These are phyloP conservation scores for Penstemon barbatus DNA, from an alignment of 257 asterid genomes.

Conservation along the genomic window DNA sequence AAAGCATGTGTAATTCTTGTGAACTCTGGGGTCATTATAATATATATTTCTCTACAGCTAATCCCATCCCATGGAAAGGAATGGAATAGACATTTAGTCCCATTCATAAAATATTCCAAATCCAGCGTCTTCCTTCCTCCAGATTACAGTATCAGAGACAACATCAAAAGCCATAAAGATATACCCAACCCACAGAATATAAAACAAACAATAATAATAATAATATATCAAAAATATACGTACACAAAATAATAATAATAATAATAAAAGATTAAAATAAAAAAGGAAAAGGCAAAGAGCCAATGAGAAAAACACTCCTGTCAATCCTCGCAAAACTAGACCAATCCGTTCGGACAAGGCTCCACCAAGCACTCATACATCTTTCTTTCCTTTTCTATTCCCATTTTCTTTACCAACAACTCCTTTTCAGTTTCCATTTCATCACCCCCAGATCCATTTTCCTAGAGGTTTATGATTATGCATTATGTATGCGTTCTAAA, in stretches of 20 bases:
- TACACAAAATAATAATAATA: neutral
- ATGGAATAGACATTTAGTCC: conserved; percentile 24
- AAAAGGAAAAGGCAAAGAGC: too few species aligned
- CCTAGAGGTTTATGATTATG: neutral
- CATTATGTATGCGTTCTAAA: too few species aligned
- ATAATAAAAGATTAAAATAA: neutral
- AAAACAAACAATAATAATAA: neutral
- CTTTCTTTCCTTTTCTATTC: neutral
- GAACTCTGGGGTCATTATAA: conserved; percentile 20
- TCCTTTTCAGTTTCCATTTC: conserved; percentile 27
- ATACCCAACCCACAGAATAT: conserved; percentile 7
- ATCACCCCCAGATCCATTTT: conserved; percentile 35
- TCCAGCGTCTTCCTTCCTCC: conserved; percentile 38
- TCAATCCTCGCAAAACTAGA: neutral
- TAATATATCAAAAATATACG: conserved; percentile 21
- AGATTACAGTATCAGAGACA: conserved; percentile 32
- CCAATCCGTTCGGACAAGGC: conserved; percentile 30
- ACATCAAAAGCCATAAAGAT: conserved; percentile 27
- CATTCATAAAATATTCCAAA: conserved; percentile 46
- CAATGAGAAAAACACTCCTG: too few species aligned
- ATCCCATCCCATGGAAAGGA: conserved; percentile 27
- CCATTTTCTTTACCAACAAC: conserved; percentile 33
- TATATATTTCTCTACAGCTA: neutral
- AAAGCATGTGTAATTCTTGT: neutral
- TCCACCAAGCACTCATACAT: conserved; percentile 37